phyloP scores from a whole-genome alignment of 148 eudicot genomes.

The Selenicereus undatus region DNA sequence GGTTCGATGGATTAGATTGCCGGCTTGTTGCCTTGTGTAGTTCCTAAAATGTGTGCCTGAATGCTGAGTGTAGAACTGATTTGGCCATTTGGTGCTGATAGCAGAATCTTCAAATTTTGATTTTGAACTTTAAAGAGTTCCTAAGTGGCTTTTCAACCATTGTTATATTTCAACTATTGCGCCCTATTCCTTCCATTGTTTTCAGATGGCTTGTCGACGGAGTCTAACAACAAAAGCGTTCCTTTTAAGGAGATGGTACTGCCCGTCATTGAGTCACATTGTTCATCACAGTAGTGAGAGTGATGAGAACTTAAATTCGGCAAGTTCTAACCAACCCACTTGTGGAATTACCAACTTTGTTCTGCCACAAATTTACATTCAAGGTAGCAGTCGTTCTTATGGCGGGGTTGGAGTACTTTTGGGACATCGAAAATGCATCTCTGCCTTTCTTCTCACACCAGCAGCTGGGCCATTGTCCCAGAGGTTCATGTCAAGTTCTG shows the following conservation, averaged over 20 bases:
- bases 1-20: background rate
- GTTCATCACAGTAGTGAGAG: conserved; percentile 13
- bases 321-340: conserved; percentile 9
- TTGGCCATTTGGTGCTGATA: background rate
- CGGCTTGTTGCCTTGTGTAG: background rate
- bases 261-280: conserved; percentile 19
- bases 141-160: background rate
- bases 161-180: background rate
- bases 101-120: background rate
- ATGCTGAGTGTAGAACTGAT: background rate
- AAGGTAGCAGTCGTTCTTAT: background rate
- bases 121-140: background rate
- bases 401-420: conserved; percentile 18
- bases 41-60: background rate
- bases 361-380: background rate
- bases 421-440: conserved; percentile 12
- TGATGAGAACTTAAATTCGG: conserved; percentile 12
- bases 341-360: background rate
- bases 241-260: conserved; percentile 27
- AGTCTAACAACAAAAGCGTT: conserved; percentile 17
- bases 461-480: conserved; percentile 15
- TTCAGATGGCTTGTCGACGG: conserved; percentile 29
- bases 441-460: conserved; percentile 16
- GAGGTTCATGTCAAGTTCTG: conserved; percentile 43
- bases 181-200: background rate